phyloP scores from a whole-genome alignment of 192 early-diverging fungal species.

The Coemansia reversa region DNA sequence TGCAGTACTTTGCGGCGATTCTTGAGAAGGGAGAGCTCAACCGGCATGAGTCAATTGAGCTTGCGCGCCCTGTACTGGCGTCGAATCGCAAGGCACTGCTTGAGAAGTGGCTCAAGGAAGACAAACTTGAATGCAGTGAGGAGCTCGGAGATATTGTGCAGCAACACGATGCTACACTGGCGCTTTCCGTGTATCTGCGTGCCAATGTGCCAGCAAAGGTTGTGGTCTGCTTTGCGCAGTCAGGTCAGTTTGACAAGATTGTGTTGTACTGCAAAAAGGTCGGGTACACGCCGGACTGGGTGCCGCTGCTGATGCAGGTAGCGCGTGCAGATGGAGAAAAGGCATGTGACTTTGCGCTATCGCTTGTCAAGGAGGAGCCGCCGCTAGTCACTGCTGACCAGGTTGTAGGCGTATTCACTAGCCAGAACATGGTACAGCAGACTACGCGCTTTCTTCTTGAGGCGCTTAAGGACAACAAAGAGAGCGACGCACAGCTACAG shows the following conservation, averaged over 20 bases:
- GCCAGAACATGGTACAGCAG: constrained; percentile 92
- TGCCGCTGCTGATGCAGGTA: constrained; percentile 85
- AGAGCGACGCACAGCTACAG: constrained; percentile 89
- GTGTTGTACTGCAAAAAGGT: constrained; percentile 93
- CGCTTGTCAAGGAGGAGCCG: constrained; percentile 75
- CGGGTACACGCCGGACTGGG: constrained; percentile 90
- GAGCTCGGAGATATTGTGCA: constrained; percentile 97
- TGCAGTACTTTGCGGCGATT: constrained; percentile 96
- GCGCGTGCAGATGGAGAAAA: constrained; percentile 90
- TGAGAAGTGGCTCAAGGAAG: constrained; percentile 99
- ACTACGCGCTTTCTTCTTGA: constrained; percentile 96
- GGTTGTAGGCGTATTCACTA: constrained; percentile 90
- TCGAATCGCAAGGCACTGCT: constrained; percentile 90
- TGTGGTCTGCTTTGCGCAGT: constrained; percentile 95
- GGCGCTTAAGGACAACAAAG: constrained; percentile 89
- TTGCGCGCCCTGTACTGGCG: constrained; percentile 85
- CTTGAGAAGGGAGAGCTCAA: constrained; percentile 94
- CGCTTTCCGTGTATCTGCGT: constrained; percentile 91
- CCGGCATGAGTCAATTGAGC: constrained; percentile 91
- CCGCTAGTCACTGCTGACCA: constrained; percentile 84
- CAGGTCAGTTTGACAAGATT: constrained; percentile 94
- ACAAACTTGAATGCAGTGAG: constrained; percentile 97
- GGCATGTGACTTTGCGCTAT: constrained; percentile 88
- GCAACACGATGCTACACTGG: constrained; percentile 84
- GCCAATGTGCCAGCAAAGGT: constrained; percentile 94